These are phyloP conservation scores for Canariomyces notabilis DNA, from an alignment of 2,329 filamentous ascomycete species.

Conservation along the genomic window DNA sequence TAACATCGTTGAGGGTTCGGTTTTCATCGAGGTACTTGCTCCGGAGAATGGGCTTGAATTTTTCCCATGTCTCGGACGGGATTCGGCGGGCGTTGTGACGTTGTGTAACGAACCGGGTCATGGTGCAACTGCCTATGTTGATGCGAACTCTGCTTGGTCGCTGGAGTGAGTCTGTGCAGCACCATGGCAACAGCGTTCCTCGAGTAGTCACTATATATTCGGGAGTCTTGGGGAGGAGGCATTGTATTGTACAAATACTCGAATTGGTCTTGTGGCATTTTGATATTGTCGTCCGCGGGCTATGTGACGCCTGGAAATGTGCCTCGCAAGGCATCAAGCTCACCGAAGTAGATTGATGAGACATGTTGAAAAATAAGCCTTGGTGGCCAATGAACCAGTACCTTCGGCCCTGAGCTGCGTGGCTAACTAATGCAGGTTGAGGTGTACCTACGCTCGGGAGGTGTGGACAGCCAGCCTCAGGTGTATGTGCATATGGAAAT, in stretches of 20 bases:
- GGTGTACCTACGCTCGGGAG: background rate
- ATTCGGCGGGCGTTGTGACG: constrained; percentile 9
- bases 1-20: constrained; percentile 4
- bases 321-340: background rate
- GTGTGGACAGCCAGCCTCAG: no score
- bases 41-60: background rate
- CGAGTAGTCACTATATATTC: no score
- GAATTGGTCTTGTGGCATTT: no score
- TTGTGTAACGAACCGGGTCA: background rate
- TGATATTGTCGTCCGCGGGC: background rate
- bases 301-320: background rate
- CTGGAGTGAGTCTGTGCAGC: no score
- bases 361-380: background rate
- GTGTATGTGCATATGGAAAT: no score
- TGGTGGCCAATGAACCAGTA: background rate
- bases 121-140: background rate
- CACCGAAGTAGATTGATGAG: background rate
- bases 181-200: no score
- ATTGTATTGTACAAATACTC: no score
- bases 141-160: no score
- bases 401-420: no score
- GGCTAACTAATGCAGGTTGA: background rate
- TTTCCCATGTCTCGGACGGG: constrained; percentile 10
- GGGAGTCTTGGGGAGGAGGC: no score
- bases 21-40: background rate